Evolutionary conservation across 2,329 filamentous ascomycete species (phyloP).

Genomic region (Allantophomopsis cytisporea): DNA sequence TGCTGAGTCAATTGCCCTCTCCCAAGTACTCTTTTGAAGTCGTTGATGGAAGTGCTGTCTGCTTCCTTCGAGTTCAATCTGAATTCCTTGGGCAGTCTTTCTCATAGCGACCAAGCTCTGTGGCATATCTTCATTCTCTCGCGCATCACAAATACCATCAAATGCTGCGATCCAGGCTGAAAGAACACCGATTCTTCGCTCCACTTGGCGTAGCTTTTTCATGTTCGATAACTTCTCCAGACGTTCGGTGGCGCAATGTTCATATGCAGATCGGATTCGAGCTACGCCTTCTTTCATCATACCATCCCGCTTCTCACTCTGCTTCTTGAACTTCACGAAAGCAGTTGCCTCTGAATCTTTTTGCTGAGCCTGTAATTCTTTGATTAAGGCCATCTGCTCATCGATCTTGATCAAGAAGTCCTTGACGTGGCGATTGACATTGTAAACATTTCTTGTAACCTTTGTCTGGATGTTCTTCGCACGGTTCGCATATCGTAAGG

Average conservation of each 20-base stretch:
- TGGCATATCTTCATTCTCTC: conserved; percentile 58
- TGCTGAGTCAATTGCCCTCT: conserved; percentile 74
- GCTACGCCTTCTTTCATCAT: conserved; percentile 66
- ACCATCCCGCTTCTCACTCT: conserved; percentile 69
- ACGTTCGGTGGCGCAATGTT: conserved; percentile 64
- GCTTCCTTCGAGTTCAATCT: conserved; percentile 80
- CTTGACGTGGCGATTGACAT: conserved; percentile 97
- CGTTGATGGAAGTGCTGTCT: conserved; percentile 82
- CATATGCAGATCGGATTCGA: conserved; percentile 71
- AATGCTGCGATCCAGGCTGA: conserved; percentile 90
- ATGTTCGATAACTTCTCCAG: conserved; percentile 67
- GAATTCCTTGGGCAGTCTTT: conserved; percentile 78
- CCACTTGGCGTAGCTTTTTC: conserved; percentile 71
- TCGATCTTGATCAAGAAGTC: conserved; percentile 99
- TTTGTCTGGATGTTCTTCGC: conserved; percentile 99
- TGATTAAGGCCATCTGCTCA: conserved; percentile 94
- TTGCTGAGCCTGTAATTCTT: conserved; percentile 85
- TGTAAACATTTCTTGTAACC: conserved; percentile 97
- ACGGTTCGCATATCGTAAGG: conserved; percentile 88
- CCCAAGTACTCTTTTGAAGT: conserved; percentile 72
- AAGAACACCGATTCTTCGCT: conserved; percentile 74
- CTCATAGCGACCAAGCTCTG: conserved; percentile 61
- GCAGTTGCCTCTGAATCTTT: conserved; percentile 75
- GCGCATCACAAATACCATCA: conserved; percentile 62
- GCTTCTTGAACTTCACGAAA: conserved; percentile 83